Conservation (phyloP, 805 yeast genomes). For the Barnettozyma siamensis region DNA sequence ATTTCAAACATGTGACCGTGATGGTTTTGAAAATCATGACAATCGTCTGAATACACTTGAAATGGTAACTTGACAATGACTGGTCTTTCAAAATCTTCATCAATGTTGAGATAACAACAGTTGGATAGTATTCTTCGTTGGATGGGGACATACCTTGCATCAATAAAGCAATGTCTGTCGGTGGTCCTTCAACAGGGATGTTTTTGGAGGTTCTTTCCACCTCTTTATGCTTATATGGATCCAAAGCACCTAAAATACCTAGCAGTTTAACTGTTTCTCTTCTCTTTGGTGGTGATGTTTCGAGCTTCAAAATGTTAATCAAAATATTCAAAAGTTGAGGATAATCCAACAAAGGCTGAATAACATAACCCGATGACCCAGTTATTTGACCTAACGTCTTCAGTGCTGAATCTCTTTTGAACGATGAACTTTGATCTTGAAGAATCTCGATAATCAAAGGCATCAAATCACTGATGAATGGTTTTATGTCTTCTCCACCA, state of each 20-base stretch:
- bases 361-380: slow-evolving; percentile 89
- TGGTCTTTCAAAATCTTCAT: slow-evolving; percentile 82
- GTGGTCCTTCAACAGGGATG: slow-evolving; percentile 65
- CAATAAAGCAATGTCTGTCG: slow-evolving; percentile 81
- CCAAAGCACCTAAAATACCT: slow-evolving; percentile 94
- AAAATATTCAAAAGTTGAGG: slow-evolving; percentile 83
- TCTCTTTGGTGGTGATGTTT: slow-evolving; percentile 64
- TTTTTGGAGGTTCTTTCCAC: slow-evolving; percentile 66
- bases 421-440: slow-evolving; percentile 86
- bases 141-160: slow-evolving; percentile 95
- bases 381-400: slow-evolving; percentile 85
- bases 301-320: slow-evolving; percentile 76
- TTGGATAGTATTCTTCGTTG: slow-evolving; percentile 88
- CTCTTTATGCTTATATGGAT: slow-evolving; percentile 92
- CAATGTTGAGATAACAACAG: slow-evolving; percentile 84
- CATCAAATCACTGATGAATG: slow-evolving; percentile 72
- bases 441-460: slow-evolving; percentile 82
- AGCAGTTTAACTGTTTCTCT: slow-evolving; percentile 84
- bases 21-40: slow-evolving; percentile 86
- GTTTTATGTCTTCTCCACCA: slow-evolving; percentile 78
- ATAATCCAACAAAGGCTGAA: slow-evolving; percentile 85
- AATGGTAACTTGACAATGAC: slow-evolving; percentile 80
- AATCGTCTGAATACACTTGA: slow-evolving; percentile 89
- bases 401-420: slow-evolving; percentile 85
- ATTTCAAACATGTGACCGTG: slow-evolving; percentile 86